Evolutionary conservation across 2,329 filamentous ascomycete species (phyloP), one percentile per base, ranked within the genome.

Genomic region (Sporothrix pallida): DNA sequence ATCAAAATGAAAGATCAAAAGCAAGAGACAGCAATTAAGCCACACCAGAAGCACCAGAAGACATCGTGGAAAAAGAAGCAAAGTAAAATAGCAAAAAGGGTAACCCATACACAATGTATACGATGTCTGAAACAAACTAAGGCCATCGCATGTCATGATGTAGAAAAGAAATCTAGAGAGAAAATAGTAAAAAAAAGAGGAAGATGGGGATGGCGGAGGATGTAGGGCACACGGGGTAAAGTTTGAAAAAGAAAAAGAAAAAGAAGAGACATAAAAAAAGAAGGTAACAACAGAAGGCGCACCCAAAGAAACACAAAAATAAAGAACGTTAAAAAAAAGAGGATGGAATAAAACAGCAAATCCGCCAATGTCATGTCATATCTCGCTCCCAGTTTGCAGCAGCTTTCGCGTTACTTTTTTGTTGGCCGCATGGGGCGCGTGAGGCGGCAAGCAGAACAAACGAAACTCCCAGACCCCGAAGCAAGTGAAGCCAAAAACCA

Each of bases 51-150:
- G 31, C 31, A 37, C 31, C 31, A 37, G 20, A 23, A 7, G 54
- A 67, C 37, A 60, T 3, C 1, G 68, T 7, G 23, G 50, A 8
- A 60, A 44, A 23, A 23, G 44, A 74, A 52, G 60, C 48, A 37
- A 8, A 69, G 54, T n/a, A 62, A n/a, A 46, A 10, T 48, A 68
- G 37, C 60, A 65, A 67, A 60, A 48, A 48, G 56, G 20, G 50
- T 31, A 68, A 68, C 71, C 68, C 68, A 52, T 74, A 72, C 72
- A 73, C 20, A 65, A 50, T 63, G 63, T 54, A 69, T 73, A 72
- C 70, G 79, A 80, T 79, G 80, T 80, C 80, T 79, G 75, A 74
- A 75, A 73, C 72, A 78, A 77, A 74, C 75, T 75, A 75, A 76
- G 74, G 73, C 75, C 76, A 78, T 75, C 71, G 77, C 72, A 75